These are phyloP conservation scores for Saussurea involucrata DNA, from an alignment of 129 eudicot species.

Conservation along the genomic window DNA sequence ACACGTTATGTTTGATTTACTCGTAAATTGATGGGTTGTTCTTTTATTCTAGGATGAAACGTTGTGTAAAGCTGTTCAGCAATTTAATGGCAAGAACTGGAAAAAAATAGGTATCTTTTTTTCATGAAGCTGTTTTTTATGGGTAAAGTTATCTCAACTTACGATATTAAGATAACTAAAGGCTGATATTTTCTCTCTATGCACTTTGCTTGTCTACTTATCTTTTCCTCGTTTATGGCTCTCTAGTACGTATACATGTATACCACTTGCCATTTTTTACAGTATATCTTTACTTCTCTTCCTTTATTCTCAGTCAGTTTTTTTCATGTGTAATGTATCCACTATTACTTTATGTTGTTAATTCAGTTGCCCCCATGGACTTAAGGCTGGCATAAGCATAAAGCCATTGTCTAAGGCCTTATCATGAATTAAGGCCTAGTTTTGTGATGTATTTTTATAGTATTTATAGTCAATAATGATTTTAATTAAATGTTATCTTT, in stretches of 20 bases:
- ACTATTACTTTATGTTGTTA: neutral
- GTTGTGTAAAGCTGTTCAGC: conserved; percentile 85
- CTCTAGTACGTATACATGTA: neutral
- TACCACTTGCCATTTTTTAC: neutral
- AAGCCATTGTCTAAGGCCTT: too few relatives aligned
- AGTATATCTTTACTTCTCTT: neutral
- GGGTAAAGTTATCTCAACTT: neutral
- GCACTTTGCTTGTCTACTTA: neutral
- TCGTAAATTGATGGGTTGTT: conserved; percentile 3
- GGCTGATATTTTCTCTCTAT: neutral
- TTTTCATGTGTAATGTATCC: neutral
- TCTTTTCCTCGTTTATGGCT: neutral
- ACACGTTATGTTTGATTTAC: neutral
- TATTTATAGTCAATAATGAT: neutral
- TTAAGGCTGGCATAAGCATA: neutral
- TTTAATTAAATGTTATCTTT: too few relatives aligned
- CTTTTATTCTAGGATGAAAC: conserved; percentile 67
- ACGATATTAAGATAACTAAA: neutral
- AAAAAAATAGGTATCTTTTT: conserved; percentile 78
- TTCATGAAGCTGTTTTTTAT: neutral
- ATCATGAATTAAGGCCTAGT: neutral
- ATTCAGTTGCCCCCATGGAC: neutral
- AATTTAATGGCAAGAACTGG: conserved; percentile 96
- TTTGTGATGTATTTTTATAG: neutral
- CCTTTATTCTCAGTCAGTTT: too few relatives aligned